phyloP scores from a whole-genome alignment of 768 basidiomycete genomes.

The Lyophyllum atratum region DNA sequence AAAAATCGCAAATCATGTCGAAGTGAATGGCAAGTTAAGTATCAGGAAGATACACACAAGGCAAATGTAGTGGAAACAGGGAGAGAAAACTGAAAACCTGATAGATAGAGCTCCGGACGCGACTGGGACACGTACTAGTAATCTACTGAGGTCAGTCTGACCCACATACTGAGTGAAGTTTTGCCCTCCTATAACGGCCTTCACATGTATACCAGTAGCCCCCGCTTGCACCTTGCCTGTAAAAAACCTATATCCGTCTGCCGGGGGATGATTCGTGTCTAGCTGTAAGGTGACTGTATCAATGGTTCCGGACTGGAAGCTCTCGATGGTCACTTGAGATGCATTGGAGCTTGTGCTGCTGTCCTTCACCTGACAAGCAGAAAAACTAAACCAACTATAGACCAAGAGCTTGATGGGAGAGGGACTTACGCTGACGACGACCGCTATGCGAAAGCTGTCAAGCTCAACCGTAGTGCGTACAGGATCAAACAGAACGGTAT shows the following conservation, averaged over 20 bases:
- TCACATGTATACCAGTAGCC: not conserved
- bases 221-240: not conserved
- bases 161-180: not conserved
- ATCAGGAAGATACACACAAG: no score
- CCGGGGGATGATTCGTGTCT: not conserved
- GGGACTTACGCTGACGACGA: not conserved
- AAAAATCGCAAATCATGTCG: no score
- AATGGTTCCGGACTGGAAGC: not conserved
- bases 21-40: no score
- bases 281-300: not conserved
- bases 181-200: not conserved
- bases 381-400: not conserved
- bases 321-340: not conserved
- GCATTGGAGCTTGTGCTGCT: not conserved
- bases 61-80: no score
- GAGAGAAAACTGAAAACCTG: no score
- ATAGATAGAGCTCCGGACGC: no score
- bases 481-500: not conserved
- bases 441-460: not conserved
- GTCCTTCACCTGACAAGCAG: not conserved
- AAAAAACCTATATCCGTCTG: conserved; percentile 1
- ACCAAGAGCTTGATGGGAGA: no score
- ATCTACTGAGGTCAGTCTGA: no score
- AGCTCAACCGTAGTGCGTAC: not conserved
- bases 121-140: no score